A percentile compares a stretch with the other conserved stretches of the same genome.
Evolutionary conservation across 148 eudicot genomes (phyloP).

Genomic region (Mesembryanthemum crystallinum): DNA sequence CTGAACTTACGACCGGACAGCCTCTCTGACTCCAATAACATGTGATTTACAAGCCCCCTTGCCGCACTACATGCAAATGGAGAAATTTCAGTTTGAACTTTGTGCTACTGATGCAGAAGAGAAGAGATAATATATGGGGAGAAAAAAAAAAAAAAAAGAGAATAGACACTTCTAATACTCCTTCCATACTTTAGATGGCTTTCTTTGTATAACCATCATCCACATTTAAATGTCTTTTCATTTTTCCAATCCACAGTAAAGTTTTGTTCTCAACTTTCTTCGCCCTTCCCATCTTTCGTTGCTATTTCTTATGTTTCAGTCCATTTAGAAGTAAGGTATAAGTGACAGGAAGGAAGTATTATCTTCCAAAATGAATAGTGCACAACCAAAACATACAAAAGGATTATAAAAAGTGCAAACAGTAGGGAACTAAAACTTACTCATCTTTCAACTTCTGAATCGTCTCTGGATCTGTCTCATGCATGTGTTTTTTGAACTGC

Average conservation of each 20-base stretch:
- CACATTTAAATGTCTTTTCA: background rate
- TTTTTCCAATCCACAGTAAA: background rate
- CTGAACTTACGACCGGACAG: constrained; percentile 40
- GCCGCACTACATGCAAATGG: constrained; percentile 38
- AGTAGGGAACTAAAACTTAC: constrained; percentile 41
- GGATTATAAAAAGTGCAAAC: background rate
- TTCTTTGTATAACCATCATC: background rate
- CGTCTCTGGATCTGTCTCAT: constrained; percentile 74
- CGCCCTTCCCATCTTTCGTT: background rate
- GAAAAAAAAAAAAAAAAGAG: background rate
- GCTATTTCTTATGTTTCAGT: too few species aligned
- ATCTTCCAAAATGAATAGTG: constrained; percentile 1
- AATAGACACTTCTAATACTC: background rate
- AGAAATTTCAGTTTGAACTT: background rate
- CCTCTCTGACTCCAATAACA: constrained; percentile 39
- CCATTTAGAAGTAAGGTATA: too few species aligned
- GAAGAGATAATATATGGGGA: background rate
- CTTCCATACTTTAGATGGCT: background rate
- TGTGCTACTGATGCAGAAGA: background rate
- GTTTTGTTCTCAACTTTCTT: background rate
- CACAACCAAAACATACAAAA: background rate
- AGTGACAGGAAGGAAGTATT: background rate
- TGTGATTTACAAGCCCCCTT: constrained; percentile 46
- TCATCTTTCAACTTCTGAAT: constrained; percentile 74
- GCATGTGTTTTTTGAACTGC: constrained; percentile 63